Conservation (phyloP, 352 stramenopile species). For the Globisporangium spiculum region DNA sequence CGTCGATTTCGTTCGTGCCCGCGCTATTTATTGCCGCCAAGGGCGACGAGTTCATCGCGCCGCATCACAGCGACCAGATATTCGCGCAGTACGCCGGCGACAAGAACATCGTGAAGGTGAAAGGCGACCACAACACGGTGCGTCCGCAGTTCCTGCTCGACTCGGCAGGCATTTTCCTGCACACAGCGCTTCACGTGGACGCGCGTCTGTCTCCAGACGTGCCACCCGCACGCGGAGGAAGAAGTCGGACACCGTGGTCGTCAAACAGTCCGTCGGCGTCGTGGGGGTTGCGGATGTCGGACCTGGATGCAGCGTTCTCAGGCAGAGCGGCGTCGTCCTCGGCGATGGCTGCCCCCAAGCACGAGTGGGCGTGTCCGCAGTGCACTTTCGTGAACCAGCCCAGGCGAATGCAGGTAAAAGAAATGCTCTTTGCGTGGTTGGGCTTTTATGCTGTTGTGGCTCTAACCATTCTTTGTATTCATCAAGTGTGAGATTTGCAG, state of each 20-base stretch:
- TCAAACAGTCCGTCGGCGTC: slow-evolving; percentile 35
- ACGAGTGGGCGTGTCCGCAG: slow-evolving; percentile 51
- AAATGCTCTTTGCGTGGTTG: not conserved
- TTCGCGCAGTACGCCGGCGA: slow-evolving; percentile 93
- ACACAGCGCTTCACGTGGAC: slow-evolving; percentile 88
- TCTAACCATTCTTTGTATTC: slow-evolving; percentile 9
- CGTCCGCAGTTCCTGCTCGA: slow-evolving; percentile 95
- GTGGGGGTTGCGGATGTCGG: slow-evolving; percentile 48
- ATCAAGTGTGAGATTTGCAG: slow-evolving; percentile 51
- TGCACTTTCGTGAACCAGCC: slow-evolving; percentile 71
- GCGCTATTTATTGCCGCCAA: slow-evolving; percentile 95
- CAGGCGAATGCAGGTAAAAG: slow-evolving; percentile 59
- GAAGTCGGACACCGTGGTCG: slow-evolving; percentile 38
- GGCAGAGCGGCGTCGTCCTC: slow-evolving; percentile 26
- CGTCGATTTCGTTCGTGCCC: slow-evolving; percentile 94
- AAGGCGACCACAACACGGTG: slow-evolving; percentile 97
- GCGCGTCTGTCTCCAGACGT: slow-evolving; percentile 31
- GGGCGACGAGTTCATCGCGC: slow-evolving; percentile 94
- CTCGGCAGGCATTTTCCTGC: slow-evolving; percentile 95
- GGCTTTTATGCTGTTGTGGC: not conserved
- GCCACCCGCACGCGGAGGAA: slow-evolving; percentile 20
- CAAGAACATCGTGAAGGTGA: slow-evolving; percentile 98
- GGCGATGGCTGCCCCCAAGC: slow-evolving; percentile 30
- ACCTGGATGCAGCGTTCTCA: slow-evolving; percentile 52
- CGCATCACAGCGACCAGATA: slow-evolving; percentile 83